Evolutionary conservation across 305 asterid species (phyloP), one percentile per base, ranked within the genome.

Genomic region (Fraxinus nigra): DNA sequence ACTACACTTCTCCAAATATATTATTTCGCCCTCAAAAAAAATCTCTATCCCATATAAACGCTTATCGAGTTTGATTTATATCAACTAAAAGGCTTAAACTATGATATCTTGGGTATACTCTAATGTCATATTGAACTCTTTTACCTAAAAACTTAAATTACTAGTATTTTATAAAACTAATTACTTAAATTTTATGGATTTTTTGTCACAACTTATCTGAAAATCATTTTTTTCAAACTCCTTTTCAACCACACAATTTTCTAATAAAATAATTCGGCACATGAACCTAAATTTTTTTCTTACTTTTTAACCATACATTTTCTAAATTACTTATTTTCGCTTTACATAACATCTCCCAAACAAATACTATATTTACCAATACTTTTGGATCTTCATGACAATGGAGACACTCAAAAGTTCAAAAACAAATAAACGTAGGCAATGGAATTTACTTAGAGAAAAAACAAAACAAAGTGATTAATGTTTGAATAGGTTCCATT

Each of bases 11-110:
- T 11, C 4, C 14, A 10, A 11, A 43, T 2, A 40, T 9, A 77
- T 59, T 72, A 82, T 46, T 77, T 76, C 10, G 1, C 7, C 61
- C 13, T 69, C 10, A 10, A 40, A 38, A 38, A 40, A 40, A 40
- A 7, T 38, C 10, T 40, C 3, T 40, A 9, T 2, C 16, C 0
- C 51, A 40, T 9, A 40, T 7, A 40, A 40, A 40, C 4, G 16
- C 16, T 10, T 10, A 40, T 40, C 51, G 6, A 48, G 32, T 70
- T 59, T 33, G 80, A 63, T 79, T 83, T 65, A 76, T 80, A 80
- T 82, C 59, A 69, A 76, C 54, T 35, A 77, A 56, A 75, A 22
- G 26, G 24, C 59, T 67, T 38, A 14, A 46, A 46, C 18, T 0
- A 14, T 14, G 56, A 3, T 13, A 3, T 46, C n/a, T 2, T 46